Evolutionary conservation across 257 asterid species (phyloP), one percentile per base, ranked within the genome.

Genomic region (Lantana camara): DNA sequence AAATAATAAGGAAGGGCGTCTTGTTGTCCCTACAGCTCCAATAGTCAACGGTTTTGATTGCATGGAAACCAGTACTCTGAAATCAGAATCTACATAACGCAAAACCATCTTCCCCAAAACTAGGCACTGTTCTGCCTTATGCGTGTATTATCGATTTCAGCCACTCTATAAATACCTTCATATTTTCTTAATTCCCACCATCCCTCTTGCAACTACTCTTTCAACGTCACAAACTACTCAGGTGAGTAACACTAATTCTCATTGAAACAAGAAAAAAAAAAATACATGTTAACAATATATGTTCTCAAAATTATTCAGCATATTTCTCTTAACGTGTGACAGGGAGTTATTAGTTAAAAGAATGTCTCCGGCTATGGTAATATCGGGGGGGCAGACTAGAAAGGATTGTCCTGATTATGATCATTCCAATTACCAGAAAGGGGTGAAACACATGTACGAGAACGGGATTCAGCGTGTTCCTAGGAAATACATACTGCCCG

Each of bases 401-500:
- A 63, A 4, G n/a, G n/a, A n/a, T n/a, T n/a, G n/a, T n/a, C n/a
- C n/a, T n/a, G n/a, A n/a, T 35, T 3, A 52, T 22, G 66, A 12
- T 22, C 77, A 73, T 24, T 20, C 68, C 24, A 76, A 63, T 34
- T 88, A 67, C 77, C 72, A 75, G 69, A 89, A 89, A 77, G 98
- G 98, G 29, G 98, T 92, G 23, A 81, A 82, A 37, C 67, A 82
- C 57, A 53, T 92, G 76, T 75, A 60, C 54, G 97, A 92, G n/a
- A 80, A 34, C 34, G 98, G 98, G 38, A 75, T 89, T 19, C 50
- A 69, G 37, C 88, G 60, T 23, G 84, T 92, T 41, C 98, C 98
- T 3, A 47, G 3, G 5, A 92, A 87, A 38, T 92, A 92, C 76
- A 75, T 92, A 14, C 51, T 89, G 17, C 96, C 98, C 0, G 70